Base-by-base conservation (phyloP, 331 rosid species). In the Pyracantha coccinea region DNA sequence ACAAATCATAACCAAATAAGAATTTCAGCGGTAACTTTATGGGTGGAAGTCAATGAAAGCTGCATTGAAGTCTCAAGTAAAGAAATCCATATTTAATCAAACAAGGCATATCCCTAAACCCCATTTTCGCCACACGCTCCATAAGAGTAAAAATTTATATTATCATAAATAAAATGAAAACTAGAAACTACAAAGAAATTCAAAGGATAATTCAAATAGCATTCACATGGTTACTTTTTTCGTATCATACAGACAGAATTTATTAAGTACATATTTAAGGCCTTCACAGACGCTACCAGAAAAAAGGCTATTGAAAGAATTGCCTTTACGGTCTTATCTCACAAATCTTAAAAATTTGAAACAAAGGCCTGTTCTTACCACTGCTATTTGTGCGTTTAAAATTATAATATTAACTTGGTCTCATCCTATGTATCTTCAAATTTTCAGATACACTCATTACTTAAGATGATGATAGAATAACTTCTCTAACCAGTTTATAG, bases 1-100 rank as follows among this genome's bases (percentile, higher is more conserved):
- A 68, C 38, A 76, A 35, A 82, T 16, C 65, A 79, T 78, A 81
- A 79, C 19, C 19, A 62, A 74, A 57, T 41, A 82, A 74, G 14
- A 57, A 77, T 59, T 55, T 31, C 44, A 67, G 10, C n/a, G 13
- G 63, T 61, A 82, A 75, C 5, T 0, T 70, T 24, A 44, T 6
- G 55, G 13, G 7, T 29, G 53, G 54, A 73, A 77, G 61, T 41
- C 64, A 64, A 84, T 29, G 16, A 50, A 64, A 66, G n/a, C 25
- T 44, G 55, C 19, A 15, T 24, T 7, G 45, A 38, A 16, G 29
- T 20, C 69, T 61, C 32, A 38, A 60, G 70, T 57, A 11, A 64
- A 52, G 31, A 3, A 69, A 2, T 45, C 12, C 38, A 21, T 15
- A 6, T 74, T 63, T 53, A 27, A 31, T 28, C 16, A 23, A 32